Conservation (phyloP, 805 yeast species). For the Wickerhamiella sorbophila region DNA sequence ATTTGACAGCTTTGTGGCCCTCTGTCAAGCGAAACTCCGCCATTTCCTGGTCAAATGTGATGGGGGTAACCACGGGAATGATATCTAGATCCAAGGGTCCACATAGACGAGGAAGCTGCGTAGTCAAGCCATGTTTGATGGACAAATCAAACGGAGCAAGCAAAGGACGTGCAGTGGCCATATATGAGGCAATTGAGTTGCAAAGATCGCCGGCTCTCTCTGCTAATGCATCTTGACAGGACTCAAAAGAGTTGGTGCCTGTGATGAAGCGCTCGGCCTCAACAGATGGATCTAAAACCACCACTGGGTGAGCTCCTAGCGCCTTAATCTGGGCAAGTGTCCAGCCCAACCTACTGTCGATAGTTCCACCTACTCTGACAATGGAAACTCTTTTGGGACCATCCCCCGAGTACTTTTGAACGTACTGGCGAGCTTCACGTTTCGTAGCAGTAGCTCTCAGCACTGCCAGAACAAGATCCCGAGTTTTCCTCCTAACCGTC, state of each 20-base stretch:
- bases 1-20: constrained; percentile 30
- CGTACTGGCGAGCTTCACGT: constrained; percentile 74
- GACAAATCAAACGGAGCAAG: constrained; percentile 28
- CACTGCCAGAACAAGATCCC: constrained; percentile 65
- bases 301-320: constrained; percentile 62
- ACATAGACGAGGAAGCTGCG: constrained; percentile 28
- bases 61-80: constrained; percentile 45
- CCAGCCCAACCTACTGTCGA: constrained; percentile 28
- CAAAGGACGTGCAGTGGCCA: constrained; percentile 22
- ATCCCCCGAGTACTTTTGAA: constrained; percentile 48
- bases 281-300: constrained; percentile 38
- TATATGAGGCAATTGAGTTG: not conserved
- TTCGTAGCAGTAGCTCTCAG: constrained; percentile 84
- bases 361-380: constrained; percentile 16
- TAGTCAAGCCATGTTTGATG: constrained; percentile 15
- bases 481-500: constrained; percentile 1
- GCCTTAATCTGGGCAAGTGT: constrained; percentile 41
- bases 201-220: not conserved
- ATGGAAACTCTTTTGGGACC: constrained; percentile 20
- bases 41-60: constrained; percentile 44
- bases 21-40: constrained; percentile 28
- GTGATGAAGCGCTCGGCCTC: constrained; percentile 19
- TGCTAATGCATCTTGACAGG: constrained; percentile 3
- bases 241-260: constrained; percentile 19
- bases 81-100: constrained; percentile 32